Conservation (phyloP, 75 land plant species). For the Selaginella moellendorffii region DNA sequence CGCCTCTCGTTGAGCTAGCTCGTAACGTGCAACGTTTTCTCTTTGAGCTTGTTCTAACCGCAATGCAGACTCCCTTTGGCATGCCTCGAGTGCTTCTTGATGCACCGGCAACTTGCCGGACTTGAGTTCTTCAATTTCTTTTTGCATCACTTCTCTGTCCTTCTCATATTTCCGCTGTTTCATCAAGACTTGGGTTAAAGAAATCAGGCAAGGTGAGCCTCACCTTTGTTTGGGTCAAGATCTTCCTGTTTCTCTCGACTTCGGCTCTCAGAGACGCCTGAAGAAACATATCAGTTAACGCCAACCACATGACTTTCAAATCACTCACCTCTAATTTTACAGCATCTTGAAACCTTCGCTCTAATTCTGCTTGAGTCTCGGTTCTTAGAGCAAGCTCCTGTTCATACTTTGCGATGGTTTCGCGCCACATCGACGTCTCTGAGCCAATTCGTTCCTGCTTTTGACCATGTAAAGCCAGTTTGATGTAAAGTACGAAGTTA, state of each 20-base stretch:
- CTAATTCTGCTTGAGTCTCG: conserved; percentile 23
- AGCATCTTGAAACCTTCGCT: conserved; percentile 23
- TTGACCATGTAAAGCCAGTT: neutral
- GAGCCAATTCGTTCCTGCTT: conserved; percentile 25
- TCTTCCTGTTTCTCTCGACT: neutral
- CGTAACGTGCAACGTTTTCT: conserved; percentile 29
- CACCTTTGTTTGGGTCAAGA: neutral
- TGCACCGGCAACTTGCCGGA: neutral
- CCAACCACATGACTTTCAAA: too few species aligned
- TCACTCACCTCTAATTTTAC: conserved; percentile 39
- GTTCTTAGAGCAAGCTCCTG: conserved; percentile 13
- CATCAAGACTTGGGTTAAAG: neutral
- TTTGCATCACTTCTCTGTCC: conserved; percentile 34
- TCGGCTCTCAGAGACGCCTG: neutral
- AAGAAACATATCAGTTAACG: neutral
- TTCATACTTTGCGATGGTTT: conserved; percentile 4
- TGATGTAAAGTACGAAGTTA: neutral
- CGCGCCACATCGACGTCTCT: conserved; percentile 22
- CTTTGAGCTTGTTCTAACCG: conserved; percentile 18
- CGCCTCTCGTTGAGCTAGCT: conserved; percentile 51
- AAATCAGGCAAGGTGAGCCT: conserved; percentile 3
- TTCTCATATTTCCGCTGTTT: conserved; percentile 40
- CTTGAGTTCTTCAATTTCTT: conserved; percentile 50
- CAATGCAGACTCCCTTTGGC: too few species aligned
- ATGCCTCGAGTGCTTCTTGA: neutral